A percentile compares a stretch with the other conserved stretches of the same genome.
phyloP scores from a whole-genome alignment of 2,329 filamentous ascomycete genomes.

The Tolypocladium tundrense region DNA sequence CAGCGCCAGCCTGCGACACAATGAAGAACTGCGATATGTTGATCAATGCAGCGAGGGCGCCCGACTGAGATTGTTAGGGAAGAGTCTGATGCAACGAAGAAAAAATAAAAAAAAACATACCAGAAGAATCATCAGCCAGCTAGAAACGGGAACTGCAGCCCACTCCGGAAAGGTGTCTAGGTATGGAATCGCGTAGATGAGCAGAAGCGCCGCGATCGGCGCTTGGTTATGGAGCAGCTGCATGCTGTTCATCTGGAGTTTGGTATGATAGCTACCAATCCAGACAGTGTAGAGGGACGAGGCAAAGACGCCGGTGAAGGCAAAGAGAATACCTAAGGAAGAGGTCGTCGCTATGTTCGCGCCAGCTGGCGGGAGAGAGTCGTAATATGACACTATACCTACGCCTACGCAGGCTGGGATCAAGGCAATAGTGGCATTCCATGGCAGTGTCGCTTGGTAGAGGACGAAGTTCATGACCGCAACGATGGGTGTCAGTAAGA shows the following conservation, averaged over 20 bases:
- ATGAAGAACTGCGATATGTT: not conserved
- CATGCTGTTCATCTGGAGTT: conserved; percentile 56
- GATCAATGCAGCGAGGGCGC: not conserved
- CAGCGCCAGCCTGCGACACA: not conserved
- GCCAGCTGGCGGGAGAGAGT: conserved; percentile 42
- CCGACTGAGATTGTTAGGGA: not conserved
- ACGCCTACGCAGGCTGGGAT: conserved; percentile 54
- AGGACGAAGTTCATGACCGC: conserved; percentile 56
- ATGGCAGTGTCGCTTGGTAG: conserved; percentile 46
- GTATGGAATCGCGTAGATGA: conserved; percentile 57
- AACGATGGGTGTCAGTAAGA: conserved; percentile 55
- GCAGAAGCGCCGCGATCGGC: conserved; percentile 49
- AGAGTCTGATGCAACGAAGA: no score
- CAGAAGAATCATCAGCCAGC: conserved; percentile 50
- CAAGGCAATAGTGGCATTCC: conserved; percentile 41
- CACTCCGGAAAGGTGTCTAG: conserved; percentile 52
- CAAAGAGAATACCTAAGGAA: conserved; percentile 51
- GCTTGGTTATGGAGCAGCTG: conserved; percentile 61
- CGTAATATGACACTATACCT: conserved; percentile 57
- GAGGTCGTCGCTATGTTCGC: conserved; percentile 44
- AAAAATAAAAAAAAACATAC: conserved; percentile 23
- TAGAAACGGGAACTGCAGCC: conserved; percentile 35
- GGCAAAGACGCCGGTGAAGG: conserved; percentile 52
- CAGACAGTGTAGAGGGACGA: conserved; percentile 60
- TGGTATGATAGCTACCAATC: conserved; percentile 56